Evolutionary conservation across 2,329 filamentous ascomycete genomes (phyloP), one percentile per base, ranked within the genome.

Genomic region (Myriosclerotinia duriaeana): DNA sequence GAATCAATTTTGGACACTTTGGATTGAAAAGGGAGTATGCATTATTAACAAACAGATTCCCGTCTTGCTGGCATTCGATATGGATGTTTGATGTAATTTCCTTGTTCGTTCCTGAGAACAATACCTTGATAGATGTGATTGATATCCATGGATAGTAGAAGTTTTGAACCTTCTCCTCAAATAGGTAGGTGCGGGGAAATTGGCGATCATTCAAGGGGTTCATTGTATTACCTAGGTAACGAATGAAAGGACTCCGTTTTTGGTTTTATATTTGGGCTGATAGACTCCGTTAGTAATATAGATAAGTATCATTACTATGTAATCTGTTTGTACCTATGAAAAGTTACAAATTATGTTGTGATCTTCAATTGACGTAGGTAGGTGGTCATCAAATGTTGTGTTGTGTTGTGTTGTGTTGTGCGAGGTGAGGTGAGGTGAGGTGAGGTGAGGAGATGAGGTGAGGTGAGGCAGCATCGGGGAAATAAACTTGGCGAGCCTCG

Each of bases 171-270:
- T 36, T 26, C 40, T 59, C 26, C 12, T 46, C 17, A 22, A 14
- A 46, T 59, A 8, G 14, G 20, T 38, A 38, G 20, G 22, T 65
- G 62, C 62, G 62, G 62, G 62, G 62, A 65, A 65, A 48, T 50
- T 46, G 62, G 34, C 30, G 53, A 64, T 64, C 26, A 48, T 22
- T 20, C 30, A 46, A 20, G 42, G 30, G 30, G 38, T 26, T 15
- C 7, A n/a, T 38, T n/a, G 26, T 14, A 26, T 64, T 30, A n/a
- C n/a, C n/a, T n/a, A n/a, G n/a, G n/a, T n/a, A 12, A 46, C 50
- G 38, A 54, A 44, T 55, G 38, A 56, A 46, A 56, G 42, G 46
- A 34, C 26, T 42, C 14, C 14, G n/a, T 36, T 44, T 15, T 15
- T 40, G 42, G 20, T n/a, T 34, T 17, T 50, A 14, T 62, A 14